Evolutionary conservation across 2,329 filamentous ascomycete species (phyloP).

Genomic region (Curvularia spicifera): DNA sequence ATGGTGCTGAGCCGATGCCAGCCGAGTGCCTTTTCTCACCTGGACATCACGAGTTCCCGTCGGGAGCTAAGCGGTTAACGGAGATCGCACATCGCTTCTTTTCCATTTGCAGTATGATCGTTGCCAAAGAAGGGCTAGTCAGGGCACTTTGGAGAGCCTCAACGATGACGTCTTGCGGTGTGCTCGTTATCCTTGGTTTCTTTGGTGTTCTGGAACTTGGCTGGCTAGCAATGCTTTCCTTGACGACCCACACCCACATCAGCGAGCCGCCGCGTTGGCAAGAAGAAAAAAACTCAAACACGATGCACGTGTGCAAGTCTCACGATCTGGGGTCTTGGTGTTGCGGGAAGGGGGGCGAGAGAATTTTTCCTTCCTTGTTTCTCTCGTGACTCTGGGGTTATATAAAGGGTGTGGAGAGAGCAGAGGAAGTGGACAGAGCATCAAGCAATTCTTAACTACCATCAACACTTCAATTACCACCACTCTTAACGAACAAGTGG

Average conservation of each 20-base stretch:
- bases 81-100: constrained; percentile 19
- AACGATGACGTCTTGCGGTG: constrained; percentile 20
- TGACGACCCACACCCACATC: not conserved
- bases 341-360: not conserved
- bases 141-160: constrained; percentile 1
- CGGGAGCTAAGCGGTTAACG: constrained; percentile 19
- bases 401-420: constrained; percentile 16
- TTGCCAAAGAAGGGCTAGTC: constrained; percentile 7
- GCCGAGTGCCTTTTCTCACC: constrained; percentile 12
- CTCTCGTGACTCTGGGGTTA: constrained; percentile 8
- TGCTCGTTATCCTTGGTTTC: constrained; percentile 6
- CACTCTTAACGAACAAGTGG: not conserved
- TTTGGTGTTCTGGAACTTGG: constrained; percentile 5
- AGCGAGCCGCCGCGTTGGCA: not conserved
- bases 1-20: constrained; percentile 16
- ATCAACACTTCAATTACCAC: not conserved
- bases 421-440: constrained; percentile 2
- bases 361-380: constrained; percentile 13
- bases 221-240: not conserved
- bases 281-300: constrained; percentile 17
- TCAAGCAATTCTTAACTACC: not conserved
- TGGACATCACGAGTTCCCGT: not conserved
- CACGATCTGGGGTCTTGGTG: constrained; percentile 15
- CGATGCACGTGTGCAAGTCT: constrained; percentile 19
- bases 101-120: not conserved